These are phyloP conservation scores for Phlebiopsis flavidoalba DNA, from an alignment of 768 basidiomycete genomes.

Conservation along the genomic window DNA sequence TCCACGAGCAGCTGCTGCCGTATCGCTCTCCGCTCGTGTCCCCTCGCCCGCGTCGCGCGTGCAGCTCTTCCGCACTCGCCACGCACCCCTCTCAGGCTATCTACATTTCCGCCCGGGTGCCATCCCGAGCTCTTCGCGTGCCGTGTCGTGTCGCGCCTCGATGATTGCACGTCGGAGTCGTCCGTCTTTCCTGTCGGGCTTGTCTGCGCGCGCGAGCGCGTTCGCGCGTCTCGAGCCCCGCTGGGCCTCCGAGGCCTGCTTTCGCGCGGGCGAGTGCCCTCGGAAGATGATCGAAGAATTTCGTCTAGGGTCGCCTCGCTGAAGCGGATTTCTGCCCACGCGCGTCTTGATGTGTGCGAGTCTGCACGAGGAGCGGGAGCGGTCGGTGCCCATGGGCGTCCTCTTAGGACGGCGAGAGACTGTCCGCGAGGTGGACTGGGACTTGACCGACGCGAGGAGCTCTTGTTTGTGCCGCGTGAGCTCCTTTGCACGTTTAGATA, in stretches of 20 bases:
- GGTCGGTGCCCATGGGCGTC: not conserved
- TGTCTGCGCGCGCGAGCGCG: not conserved
- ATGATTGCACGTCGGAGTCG: not conserved
- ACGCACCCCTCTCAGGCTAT: no score
- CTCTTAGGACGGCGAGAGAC: no score
- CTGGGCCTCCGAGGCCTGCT: no score
- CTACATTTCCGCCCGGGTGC: not conserved
- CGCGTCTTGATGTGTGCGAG: no score
- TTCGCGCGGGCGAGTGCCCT: no score
- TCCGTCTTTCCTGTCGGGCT: not conserved
- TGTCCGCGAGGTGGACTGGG: no score
- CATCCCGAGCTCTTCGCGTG: no score
- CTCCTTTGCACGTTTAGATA: not conserved
- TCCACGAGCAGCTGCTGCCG: not conserved
- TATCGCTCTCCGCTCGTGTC: not conserved
- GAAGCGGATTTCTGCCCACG: no score
- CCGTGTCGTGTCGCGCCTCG: not conserved
- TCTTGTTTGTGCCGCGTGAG: not conserved
- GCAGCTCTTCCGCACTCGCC: not conserved
- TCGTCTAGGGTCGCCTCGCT: not conserved
- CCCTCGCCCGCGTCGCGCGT: no score
- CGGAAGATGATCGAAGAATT: no score
- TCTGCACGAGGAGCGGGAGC: no score
- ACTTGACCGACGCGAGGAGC: not conserved
- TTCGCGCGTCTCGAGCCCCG: not conserved